Evolutionary conservation across 225 moss, liverwort and hornwort species (phyloP).

Genomic region (Marchantia polymorpha): DNA sequence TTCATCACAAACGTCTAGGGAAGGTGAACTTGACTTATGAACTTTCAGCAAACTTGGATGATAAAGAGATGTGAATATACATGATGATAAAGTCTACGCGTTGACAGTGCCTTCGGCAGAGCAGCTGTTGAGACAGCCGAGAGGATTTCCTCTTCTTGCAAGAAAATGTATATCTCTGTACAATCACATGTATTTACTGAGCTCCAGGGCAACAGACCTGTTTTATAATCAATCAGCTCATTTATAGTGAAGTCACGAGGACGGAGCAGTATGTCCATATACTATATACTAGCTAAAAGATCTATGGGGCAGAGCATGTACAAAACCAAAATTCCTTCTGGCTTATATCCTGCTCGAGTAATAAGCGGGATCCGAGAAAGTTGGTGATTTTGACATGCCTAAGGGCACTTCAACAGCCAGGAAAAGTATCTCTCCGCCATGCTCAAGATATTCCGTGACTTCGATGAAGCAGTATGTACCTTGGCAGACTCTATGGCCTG

Average conservation of each 20-base stretch:
- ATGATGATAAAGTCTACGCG: not conserved
- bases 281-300: not conserved
- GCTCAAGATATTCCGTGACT: not conserved
- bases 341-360: not conserved
- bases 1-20: too few species aligned
- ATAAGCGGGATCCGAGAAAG: not conserved
- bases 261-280: not conserved
- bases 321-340: not conserved
- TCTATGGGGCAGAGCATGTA: conserved; percentile 6
- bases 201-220: not conserved
- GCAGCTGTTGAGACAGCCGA: conserved; percentile 6
- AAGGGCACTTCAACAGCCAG: not conserved
- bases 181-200: conserved; percentile 16
- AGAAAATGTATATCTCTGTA: not conserved
- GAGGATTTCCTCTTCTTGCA: conserved; percentile 3
- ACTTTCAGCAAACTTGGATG: too few species aligned
- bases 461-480: conserved; percentile 3
- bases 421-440: not conserved
- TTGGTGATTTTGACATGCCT: not conserved
- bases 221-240: not conserved
- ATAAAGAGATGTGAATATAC: not conserved
- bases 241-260: not conserved
- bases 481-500: conserved; percentile 3
- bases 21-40: too few species aligned
- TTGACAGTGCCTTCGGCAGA: conserved; percentile 1